phyloP scores from a whole-genome alignment of 1,284 basidiomycete genomes.

The Wallemia hederae region DNA sequence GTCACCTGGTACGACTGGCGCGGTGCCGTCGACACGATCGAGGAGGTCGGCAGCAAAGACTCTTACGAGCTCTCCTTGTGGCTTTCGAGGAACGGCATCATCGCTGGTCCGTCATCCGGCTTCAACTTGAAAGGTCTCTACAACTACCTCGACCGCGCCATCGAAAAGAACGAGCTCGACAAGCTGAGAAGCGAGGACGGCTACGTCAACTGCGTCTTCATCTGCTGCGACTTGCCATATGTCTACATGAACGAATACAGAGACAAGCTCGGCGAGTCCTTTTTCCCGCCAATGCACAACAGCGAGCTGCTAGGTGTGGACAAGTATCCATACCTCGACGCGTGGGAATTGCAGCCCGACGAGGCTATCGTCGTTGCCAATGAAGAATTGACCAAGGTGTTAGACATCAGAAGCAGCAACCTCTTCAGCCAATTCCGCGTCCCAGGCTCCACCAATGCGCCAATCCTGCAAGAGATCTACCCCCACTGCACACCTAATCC shows the following conservation, averaged over 20 bases:
- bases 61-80: not conserved
- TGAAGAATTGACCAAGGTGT: not conserved
- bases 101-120: not conserved
- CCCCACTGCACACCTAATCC: not conserved
- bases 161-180: not conserved
- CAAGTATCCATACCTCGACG: not conserved
- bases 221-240: not conserved
- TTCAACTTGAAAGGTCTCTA: conserved; percentile 1
- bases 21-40: not conserved
- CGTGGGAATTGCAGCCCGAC: not conserved
- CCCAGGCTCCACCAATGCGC: not conserved
- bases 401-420: not conserved
- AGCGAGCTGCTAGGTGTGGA: conserved; percentile 1
- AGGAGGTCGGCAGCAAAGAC: not conserved
- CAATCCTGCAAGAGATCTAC: not conserved
- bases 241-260: conserved; percentile 1
- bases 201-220: not conserved
- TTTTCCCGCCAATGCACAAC: conserved; percentile 2
- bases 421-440: not conserved
- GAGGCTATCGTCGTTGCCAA: not conserved
- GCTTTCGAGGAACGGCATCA: not conserved
- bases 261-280: not conserved
- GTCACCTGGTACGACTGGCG: conserved; percentile 1
- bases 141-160: not conserved
- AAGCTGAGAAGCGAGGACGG: not conserved